Evolutionary conservation across 345 rosid genomes (phyloP).

Genomic region (Psidium friedrichsthalianum): DNA sequence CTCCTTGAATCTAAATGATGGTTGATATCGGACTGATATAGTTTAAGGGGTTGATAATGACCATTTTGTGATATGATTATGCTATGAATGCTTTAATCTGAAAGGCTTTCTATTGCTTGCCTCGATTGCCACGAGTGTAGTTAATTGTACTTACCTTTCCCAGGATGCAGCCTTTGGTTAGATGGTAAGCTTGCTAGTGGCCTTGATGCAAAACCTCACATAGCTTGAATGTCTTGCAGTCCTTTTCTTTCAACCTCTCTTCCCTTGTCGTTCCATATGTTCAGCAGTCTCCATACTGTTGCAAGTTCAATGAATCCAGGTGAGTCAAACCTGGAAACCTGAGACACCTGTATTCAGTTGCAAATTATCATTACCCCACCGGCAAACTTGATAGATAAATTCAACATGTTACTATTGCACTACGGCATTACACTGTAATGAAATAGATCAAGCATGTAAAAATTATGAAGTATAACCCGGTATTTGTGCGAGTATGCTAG

Average conservation of each 20-base stretch:
- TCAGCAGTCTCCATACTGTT: slow-evolving; percentile 65
- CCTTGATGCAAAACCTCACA: slow-evolving; percentile 76
- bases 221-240: slow-evolving; percentile 27
- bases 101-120: neutral
- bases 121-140: neutral
- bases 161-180: slow-evolving; percentile 58
- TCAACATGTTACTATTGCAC: neutral
- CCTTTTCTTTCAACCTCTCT: slow-evolving; percentile 62
- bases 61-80: neutral
- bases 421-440: neutral
- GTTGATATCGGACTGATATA: neutral
- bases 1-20: slow-evolving; percentile 41
- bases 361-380: neutral
- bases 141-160: slow-evolving; percentile 33
- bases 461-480: slow-evolving; percentile 38
- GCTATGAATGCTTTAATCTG: neutral
- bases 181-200: slow-evolving; percentile 76
- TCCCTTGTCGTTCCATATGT: slow-evolving; percentile 79
- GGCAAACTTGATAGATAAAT: neutral
- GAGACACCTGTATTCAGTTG: slow-evolving; percentile 42
- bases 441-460: neutral
- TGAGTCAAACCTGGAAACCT: slow-evolving; percentile 85
- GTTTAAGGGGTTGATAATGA: neutral
- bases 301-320: slow-evolving; percentile 87
- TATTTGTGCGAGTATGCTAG: slow-evolving; percentile 77